Base-by-base conservation (phyloP, 495 filamentous ascomycete genomes). In the Halenospora varia region DNA sequence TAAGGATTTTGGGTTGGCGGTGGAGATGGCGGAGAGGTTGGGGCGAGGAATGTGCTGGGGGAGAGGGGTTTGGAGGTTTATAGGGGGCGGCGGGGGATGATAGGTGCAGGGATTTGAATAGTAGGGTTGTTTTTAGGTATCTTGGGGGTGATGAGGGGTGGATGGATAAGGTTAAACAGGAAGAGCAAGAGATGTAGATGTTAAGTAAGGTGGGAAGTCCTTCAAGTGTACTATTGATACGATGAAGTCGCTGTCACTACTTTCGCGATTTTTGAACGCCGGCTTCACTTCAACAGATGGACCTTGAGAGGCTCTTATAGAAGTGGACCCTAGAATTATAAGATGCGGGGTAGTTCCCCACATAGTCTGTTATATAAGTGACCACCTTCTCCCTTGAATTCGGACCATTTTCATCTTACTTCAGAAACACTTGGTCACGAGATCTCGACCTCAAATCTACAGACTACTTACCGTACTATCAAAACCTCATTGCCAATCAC, bases 81-180 rank as follows among this genome's bases (percentile, higher is more conserved):
- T 68, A 63, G 69, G 6, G 75, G 60, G n/a, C n/a, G 6, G 75
- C 79, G 10, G 71, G 66, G 17, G 65, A 73, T 49, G 74, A 77
- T 62, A 57, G 70, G 24, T 83, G 76, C 65, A 68, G 57, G 44
- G 75, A 74, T 57, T 53, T 75, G 61, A 79, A 84, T 62, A 79
- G 75, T 25, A 71, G 78, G 44, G 77, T 84, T 10, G 73, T 82
- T 24, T 84, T 75, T 70, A 63, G 79, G 42, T 77, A 71, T 62
- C 53, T 82, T 18, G 77, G 77, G 0, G 76, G 78, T 0, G 62
- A 68, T 22, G 79, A 82, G 64, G 65, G 78, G 15, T 81, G 75
- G 79, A n/a, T n/a, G n/a, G n/a, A n/a, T n/a, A n/a, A n/a, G n/a
- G n/a, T n/a, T n/a, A n/a, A n/a, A n/a, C n/a, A n/a, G n/a, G n/a